Percentiles rank a stretch among this genome's conserved stretches.
Evolutionary conservation across 2,329 filamentous ascomycete species (phyloP).

Genomic region (Harringtonia aguacate): DNA sequence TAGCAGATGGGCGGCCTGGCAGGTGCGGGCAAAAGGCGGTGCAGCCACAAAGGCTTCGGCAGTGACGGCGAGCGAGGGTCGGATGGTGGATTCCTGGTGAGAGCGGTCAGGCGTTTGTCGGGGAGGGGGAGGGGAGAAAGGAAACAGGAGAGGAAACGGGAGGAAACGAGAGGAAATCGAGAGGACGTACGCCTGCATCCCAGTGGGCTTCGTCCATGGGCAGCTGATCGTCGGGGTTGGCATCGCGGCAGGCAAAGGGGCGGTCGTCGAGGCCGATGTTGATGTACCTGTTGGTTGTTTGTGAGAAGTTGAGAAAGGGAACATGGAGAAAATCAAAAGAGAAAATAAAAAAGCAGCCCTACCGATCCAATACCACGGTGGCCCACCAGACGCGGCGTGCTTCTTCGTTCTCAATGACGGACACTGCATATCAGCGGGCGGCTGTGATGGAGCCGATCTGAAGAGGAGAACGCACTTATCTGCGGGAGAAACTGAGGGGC

Average conservation of each 20-base stretch:
- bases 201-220: conserved; percentile 9
- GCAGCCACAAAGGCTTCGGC: conserved; percentile 3
- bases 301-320: too few relatives aligned
- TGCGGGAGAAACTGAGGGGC: not conserved
- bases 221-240: conserved; percentile 6
- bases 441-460: too few relatives aligned
- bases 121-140: not conserved
- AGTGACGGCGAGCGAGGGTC: conserved; percentile 8
- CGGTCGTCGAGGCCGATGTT: conserved; percentile 8
- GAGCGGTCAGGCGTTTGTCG: not conserved
- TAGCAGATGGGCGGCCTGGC: conserved; percentile 10
- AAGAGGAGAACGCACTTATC: not conserved
- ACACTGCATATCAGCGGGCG: conserved; percentile 3
- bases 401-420: conserved; percentile 7
- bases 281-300: conserved; percentile 7
- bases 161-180: too few relatives aligned
- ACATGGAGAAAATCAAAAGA: not conserved
- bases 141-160: too few relatives aligned
- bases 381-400: conserved; percentile 8
- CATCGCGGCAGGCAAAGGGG: conserved; percentile 6
- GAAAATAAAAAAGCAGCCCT: not conserved
- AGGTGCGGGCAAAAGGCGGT: conserved; percentile 9
- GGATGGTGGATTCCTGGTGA: conserved; percentile 8
- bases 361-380: conserved; percentile 8
- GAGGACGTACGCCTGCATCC: conserved; percentile 7